Base-by-base conservation (phyloP, 2,329 filamentous ascomycete genomes). In the Talaromyces amestolkiae region DNA sequence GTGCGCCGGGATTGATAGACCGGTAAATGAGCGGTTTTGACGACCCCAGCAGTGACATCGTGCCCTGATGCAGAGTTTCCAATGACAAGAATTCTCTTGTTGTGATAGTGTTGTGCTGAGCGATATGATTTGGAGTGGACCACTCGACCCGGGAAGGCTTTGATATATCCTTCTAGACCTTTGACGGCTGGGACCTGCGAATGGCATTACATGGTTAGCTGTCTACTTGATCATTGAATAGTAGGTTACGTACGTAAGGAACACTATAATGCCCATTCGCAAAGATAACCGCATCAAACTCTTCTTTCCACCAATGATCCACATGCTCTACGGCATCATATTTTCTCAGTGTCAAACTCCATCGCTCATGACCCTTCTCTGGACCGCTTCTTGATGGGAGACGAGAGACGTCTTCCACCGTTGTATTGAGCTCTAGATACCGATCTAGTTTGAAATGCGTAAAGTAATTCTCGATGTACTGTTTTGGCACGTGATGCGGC, bases 1-100 rank as follows among this genome's bases (percentile, higher is more conserved):
- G 83, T 83, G 10, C 84, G 76, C 2, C 83, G 77, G 0, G 85
- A 87, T 64, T 85, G 81, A 66, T 83, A 83, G 0, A 87, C 77
- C 0, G 85, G 84, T 0, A 75, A 74, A 0, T 73, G 66, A 0
- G 80, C 81, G 0, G 73, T 70, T 80, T 76, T 3, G 61, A 80
- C 73, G 0, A 86, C 77, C 59, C 85, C 82, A 61, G 81, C 78
- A 1, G 83, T 80, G 37, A 87, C 86, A 68, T 89, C 87, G 27
- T 85, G 82, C 0, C 83, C 86, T 0, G 86, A 89, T 2, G 88
- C 85, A 1, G 84, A 86, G 1, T 84, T 86, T 3, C 87, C 86
- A 0, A 89, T 85, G 0, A 87, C 79, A 0, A 88, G 78, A 0
- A 88, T 81, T 33, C 75, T 79, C 82, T 86, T 62, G 1, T 64